A percentile compares a stretch with the other conserved stretches of the same genome.
Evolutionary conservation across 345 rosid species (phyloP).

Genomic region (Citrus sp.): DNA sequence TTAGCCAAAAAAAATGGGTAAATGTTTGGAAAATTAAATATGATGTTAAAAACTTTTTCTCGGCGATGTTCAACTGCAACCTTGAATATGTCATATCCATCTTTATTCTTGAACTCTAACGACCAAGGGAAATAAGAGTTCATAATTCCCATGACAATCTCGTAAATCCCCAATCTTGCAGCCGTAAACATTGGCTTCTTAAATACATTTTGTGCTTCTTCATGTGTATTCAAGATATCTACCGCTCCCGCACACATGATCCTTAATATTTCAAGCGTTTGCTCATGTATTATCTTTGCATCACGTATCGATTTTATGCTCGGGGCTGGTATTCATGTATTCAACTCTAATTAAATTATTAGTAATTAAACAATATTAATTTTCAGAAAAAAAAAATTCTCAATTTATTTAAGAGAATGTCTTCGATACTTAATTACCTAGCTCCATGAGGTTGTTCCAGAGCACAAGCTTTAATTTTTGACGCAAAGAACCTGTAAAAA

Average conservation of each 20-base stretch:
- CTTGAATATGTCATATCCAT: not conserved
- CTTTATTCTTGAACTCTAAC: not conserved
- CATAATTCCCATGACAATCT: not conserved
- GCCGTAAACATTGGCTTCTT: not conserved
- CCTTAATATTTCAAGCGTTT: not conserved
- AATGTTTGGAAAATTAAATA: not conserved
- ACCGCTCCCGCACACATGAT: not conserved
- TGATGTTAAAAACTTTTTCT: not conserved
- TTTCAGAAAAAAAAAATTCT: not conserved
- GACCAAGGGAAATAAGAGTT: not conserved
- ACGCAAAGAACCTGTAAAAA: not conserved
- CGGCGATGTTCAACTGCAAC: not conserved
- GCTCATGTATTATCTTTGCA: not conserved
- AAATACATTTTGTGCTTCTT: not conserved
- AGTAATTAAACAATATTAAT: not conserved
- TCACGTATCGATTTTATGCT: not conserved
- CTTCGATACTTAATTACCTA: not conserved
- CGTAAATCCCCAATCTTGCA: not conserved
- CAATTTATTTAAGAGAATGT: not conserved
- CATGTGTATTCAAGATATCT: not conserved
- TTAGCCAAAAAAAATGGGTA: rapidly evolving
- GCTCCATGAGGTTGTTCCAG: not conserved
- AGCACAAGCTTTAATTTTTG: not conserved
- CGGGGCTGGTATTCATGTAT: not conserved
- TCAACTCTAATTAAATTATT: too few relatives aligned